Conservation (phyloP, 306 rosid genomes). For the Cicer cuneatum region DNA sequence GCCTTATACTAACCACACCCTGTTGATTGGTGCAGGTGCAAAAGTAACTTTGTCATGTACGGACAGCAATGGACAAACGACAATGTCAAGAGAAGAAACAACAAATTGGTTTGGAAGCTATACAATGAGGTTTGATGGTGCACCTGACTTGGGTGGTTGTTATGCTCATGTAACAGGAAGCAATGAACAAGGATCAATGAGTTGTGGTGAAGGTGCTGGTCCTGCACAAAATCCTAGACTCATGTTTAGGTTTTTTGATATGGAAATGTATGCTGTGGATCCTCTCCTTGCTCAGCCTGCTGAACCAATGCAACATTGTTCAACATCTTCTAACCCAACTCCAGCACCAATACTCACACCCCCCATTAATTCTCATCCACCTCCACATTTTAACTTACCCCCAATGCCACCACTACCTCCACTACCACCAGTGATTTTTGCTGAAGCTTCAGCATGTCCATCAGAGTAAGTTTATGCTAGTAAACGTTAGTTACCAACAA, state of each 20-base stretch:
- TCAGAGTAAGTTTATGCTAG: conserved; percentile 58
- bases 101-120: conserved; percentile 82
- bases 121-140: conserved; percentile 69
- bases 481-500: not conserved
- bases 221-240: conserved; percentile 72
- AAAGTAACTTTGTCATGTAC: conserved; percentile 73
- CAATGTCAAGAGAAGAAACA: conserved; percentile 78
- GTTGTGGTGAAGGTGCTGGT: conserved; percentile 65
- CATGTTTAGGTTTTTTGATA: conserved; percentile 73
- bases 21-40: conserved; percentile 59
- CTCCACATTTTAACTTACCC: conserved; percentile 59
- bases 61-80: conserved; percentile 64
- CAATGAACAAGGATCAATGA: conserved; percentile 54
- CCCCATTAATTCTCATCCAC: conserved; percentile 48
- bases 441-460: conserved; percentile 77
- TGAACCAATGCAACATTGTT: conserved; percentile 75
- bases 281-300: conserved; percentile 83
- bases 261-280: conserved; percentile 75
- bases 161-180: conserved; percentile 60
- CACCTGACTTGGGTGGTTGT: conserved; percentile 74
- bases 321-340: conserved; percentile 59
- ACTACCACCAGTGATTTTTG: conserved; percentile 61
- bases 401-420: conserved; percentile 47
- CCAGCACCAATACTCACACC: conserved; percentile 47
- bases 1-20: conserved; percentile 14